Evolutionary conservation across 768 basidiomycete genomes (phyloP).

Genomic region (Tricholoma sp.): DNA sequence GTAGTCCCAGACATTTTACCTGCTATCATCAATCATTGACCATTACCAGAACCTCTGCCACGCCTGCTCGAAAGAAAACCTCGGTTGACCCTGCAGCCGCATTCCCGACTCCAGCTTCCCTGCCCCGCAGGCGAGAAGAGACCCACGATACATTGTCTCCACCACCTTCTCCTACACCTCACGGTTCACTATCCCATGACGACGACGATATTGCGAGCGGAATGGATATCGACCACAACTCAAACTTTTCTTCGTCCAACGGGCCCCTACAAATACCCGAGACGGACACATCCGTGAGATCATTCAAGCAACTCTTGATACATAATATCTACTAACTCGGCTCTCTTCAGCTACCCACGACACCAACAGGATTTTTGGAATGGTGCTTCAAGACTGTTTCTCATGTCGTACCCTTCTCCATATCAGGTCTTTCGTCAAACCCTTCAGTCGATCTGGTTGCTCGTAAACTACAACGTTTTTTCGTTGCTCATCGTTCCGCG

Average conservation of each 20-base stretch:
- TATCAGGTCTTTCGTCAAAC: too few species aligned
- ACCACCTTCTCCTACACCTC: neutral
- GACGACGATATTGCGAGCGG: neutral
- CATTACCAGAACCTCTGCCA: neutral
- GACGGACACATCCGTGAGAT: neutral
- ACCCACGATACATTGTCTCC: neutral
- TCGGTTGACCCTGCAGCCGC: conserved; percentile 1
- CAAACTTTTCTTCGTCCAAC: neutral
- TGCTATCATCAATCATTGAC: neutral
- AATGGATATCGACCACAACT: conserved; percentile 7
- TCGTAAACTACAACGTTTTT: too few species aligned
- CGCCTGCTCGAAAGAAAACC: neutral
- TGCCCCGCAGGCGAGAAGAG: neutral
- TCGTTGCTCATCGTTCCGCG: too few species aligned
- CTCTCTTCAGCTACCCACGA: too few species aligned
- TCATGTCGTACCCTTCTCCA: too few species aligned
- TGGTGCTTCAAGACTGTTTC: neutral
- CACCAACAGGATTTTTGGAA: neutral
- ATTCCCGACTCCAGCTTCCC: conserved; percentile 6
- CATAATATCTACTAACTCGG: neutral
- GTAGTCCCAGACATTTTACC: neutral
- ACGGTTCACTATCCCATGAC: neutral
- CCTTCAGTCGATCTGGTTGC: too few species aligned
- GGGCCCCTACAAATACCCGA: neutral
- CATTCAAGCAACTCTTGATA: neutral